Percentiles rank a stretch among this genome's conserved stretches.
phyloP scores from a whole-genome alignment of 2,329 filamentous ascomycete species.

The Colletotrichum trifolii region DNA sequence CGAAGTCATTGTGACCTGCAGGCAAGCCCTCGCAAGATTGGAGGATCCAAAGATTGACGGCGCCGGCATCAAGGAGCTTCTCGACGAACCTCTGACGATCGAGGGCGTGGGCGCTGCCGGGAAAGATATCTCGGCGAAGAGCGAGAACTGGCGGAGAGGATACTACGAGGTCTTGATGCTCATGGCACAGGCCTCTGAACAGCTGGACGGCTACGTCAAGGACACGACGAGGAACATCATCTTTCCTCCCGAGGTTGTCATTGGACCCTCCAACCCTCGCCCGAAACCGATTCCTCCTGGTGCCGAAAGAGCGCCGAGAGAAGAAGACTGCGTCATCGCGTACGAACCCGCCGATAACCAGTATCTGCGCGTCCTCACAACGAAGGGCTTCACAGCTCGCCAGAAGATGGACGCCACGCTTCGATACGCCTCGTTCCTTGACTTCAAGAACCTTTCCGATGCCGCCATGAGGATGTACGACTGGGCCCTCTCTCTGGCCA shows the following conservation, averaged over 20 bases:
- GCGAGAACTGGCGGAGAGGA: slow-evolving; percentile 85
- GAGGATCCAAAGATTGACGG: slow-evolving; percentile 79
- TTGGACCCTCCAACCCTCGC: slow-evolving; percentile 85
- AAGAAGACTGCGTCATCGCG: slow-evolving; percentile 79
- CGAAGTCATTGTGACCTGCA: slow-evolving; percentile 69
- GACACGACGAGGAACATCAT: slow-evolving; percentile 74
- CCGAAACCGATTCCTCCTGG: slow-evolving; percentile 78
- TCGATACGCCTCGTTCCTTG: slow-evolving; percentile 86
- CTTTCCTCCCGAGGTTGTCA: slow-evolving; percentile 78
- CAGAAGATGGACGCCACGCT: slow-evolving; percentile 86
- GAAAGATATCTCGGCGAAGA: slow-evolving; percentile 78
- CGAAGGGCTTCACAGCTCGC: slow-evolving; percentile 79
- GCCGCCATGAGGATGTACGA: slow-evolving; percentile 78
- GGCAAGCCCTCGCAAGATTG: slow-evolving; percentile 70
- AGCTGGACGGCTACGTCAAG: slow-evolving; percentile 81
- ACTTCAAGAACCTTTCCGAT: slow-evolving; percentile 75
- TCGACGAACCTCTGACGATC: slow-evolving; percentile 63
- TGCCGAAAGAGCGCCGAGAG: slow-evolving; percentile 70
- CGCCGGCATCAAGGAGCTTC: slow-evolving; percentile 68
- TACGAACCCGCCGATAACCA: slow-evolving; percentile 78
- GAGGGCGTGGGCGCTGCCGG: slow-evolving; percentile 63
- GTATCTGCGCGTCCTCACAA: slow-evolving; percentile 86
- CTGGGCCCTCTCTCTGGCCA: slow-evolving; percentile 81
- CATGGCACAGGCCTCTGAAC: slow-evolving; percentile 79
- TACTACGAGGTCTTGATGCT: slow-evolving; percentile 88